These are phyloP conservation scores for Pythium sp. DNA, from an alignment of 352 stramenopile genomes.

Conservation along the genomic window DNA sequence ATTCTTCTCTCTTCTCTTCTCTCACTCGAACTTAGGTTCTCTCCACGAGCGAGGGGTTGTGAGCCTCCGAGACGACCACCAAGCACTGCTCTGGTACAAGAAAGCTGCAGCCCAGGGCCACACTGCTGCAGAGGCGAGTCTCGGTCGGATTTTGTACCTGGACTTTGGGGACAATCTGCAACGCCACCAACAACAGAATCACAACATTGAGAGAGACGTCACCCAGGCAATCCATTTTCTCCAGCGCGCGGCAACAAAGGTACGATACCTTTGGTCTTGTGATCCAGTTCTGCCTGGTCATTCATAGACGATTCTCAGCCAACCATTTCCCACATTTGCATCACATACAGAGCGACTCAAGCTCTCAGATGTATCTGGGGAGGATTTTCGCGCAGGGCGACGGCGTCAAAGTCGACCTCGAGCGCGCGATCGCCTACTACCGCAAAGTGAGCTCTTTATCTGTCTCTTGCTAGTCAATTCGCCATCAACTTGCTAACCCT, in stretches of 20 bases:
- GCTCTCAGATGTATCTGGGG: constrained; percentile 46
- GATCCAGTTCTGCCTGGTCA: neutral
- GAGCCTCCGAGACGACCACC: constrained; percentile 16
- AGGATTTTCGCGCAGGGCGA: constrained; percentile 43
- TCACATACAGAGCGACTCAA: constrained; percentile 31
- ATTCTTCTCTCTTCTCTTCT: no score
- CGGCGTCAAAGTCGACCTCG: constrained; percentile 49
- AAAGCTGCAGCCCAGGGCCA: constrained; percentile 54
- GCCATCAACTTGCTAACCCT: neutral
- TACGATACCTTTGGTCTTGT: neutral
- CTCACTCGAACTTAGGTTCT: constrained; percentile 13
- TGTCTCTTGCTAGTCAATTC: neutral
- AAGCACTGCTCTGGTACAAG: constrained; percentile 46
- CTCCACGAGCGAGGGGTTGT: constrained; percentile 37
- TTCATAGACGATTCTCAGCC: neutral
- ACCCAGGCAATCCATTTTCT: constrained; percentile 65
- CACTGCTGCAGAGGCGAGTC: constrained; percentile 40
- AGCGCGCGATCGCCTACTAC: constrained; percentile 53
- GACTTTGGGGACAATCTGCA: constrained; percentile 13
- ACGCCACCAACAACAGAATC: neutral
- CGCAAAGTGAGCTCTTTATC: constrained; percentile 26
- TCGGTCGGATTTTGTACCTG: constrained; percentile 44
- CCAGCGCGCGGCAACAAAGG: constrained; percentile 53
- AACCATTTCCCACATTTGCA: neutral
- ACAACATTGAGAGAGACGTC: constrained; percentile 25